Evolutionary conservation across 495 filamentous ascomycete genomes (phyloP).

Genomic region (Sphaerosporella brunnea): DNA sequence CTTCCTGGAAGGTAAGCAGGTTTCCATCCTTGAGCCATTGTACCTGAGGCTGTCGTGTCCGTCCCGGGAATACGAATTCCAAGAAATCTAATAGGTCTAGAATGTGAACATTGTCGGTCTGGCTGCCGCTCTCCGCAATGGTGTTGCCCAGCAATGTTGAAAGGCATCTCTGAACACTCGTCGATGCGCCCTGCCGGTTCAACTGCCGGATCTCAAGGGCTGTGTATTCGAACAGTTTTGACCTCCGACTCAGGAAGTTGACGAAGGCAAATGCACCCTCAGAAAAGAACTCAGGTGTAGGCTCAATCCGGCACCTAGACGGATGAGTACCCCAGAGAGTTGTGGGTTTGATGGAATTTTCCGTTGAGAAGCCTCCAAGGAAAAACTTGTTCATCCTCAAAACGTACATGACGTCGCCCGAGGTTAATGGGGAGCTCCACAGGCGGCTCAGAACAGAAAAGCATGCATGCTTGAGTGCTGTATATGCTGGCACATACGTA

Average conservation of each 20-base stretch:
- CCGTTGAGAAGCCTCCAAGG: conserved; percentile 46
- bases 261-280: conserved; percentile 46
- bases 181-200: conserved; percentile 47
- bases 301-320: conserved; percentile 24
- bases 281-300: conserved; percentile 43
- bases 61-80: conserved; percentile 43
- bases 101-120: conserved; percentile 47
- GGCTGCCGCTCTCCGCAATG: conserved; percentile 31
- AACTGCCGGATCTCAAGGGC: conserved; percentile 68
- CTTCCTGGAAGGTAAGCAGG: conserved; percentile 19
- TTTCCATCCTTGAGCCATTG: conserved; percentile 41
- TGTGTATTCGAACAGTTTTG: conserved; percentile 62
- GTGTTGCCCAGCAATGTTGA: conserved; percentile 64
- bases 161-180: conserved; percentile 58
- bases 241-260: conserved; percentile 56
- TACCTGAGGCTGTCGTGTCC: conserved; percentile 33
- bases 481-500: conserved; percentile 2
- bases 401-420: conserved; percentile 51
- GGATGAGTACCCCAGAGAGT: conserved; percentile 41
- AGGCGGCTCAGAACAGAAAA: conserved; percentile 61
- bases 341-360: conserved; percentile 43
- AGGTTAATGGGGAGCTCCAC: conserved; percentile 72
- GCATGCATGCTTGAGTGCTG: conserved; percentile 49
- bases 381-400: conserved; percentile 59
- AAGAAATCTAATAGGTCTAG: conserved; percentile 92